phyloP scores from a whole-genome alignment of 257 asterid genomes.

The Solanum ossicruentum region DNA sequence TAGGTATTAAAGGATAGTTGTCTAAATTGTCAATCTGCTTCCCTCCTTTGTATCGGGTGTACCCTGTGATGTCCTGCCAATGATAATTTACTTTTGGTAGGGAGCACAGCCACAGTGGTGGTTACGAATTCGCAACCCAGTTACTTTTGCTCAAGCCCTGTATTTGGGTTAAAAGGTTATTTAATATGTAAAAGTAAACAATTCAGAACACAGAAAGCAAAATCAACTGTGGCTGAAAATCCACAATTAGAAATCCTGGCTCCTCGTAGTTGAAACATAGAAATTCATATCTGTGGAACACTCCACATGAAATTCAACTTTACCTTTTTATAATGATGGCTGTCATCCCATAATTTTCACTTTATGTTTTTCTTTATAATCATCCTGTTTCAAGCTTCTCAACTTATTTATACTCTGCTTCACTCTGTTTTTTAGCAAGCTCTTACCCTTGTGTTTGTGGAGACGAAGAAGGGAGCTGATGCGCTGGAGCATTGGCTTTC shows the following conservation, averaged over 20 bases:
- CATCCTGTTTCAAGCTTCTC: neutral
- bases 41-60: neutral
- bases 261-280: neutral
- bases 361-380: neutral
- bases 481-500: constrained; percentile 90
- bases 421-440: constrained; percentile 51
- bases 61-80: neutral
- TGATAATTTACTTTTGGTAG: neutral
- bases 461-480: constrained; percentile 97
- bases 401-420: neutral
- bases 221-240: neutral
- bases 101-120: neutral
- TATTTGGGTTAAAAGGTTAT: neutral
- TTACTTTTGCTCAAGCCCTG: neutral
- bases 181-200: neutral
- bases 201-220: neutral
- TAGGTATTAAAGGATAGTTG: neutral
- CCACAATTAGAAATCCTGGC: neutral
- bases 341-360: neutral
- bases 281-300: neutral
- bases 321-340: neutral
- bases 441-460: constrained; percentile 82
- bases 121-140: neutral
- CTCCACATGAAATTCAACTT: neutral
- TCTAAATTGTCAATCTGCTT: neutral